These are phyloP conservation scores for Mallotus repandus DNA, from an alignment of 441 rosid genomes.

Conservation along the genomic window DNA sequence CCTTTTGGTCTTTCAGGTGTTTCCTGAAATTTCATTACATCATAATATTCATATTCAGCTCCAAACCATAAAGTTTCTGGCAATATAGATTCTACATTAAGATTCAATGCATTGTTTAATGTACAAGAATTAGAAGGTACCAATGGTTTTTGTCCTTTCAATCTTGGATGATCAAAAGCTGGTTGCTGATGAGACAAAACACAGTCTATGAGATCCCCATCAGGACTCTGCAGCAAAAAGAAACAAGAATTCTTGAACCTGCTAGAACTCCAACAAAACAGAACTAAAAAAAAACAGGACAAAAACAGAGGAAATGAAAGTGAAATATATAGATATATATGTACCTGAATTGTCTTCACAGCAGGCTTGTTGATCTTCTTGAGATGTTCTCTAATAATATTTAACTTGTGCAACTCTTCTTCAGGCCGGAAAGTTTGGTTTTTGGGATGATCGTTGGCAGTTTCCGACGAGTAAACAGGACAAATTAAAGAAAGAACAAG, in stretches of 20 bases:
- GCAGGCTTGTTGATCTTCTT: conserved; percentile 79
- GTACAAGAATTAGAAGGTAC: conserved; percentile 29
- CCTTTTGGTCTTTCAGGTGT: conserved; percentile 71
- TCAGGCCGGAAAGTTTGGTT: conserved; percentile 70
- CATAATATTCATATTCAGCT: background rate
- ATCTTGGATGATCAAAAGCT: conserved; percentile 83
- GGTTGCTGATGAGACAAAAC: conserved; percentile 71
- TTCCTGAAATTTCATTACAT: conserved; percentile 44
- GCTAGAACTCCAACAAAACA: background rate
- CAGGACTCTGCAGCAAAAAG: conserved; percentile 64
- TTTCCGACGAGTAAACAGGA: conserved; percentile 43
- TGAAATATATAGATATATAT: background rate
- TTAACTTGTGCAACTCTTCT: conserved; percentile 58
- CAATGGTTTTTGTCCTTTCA: conserved; percentile 70
- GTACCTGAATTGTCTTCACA: conserved; percentile 83
- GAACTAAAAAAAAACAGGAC: background rate
- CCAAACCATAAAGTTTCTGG: background rate
- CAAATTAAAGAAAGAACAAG: conserved; percentile 43
- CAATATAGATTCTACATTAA: background rate
- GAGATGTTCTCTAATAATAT: conserved; percentile 57
- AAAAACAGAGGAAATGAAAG: conserved; percentile 17
- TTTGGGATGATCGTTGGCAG: conserved; percentile 26
- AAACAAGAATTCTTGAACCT: background rate
- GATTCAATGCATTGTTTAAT: background rate
- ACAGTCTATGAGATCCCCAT: conserved; percentile 87